Evolutionary conservation across 495 filamentous ascomycete genomes (phyloP).

Genomic region (Venustampulla echinocandica): DNA sequence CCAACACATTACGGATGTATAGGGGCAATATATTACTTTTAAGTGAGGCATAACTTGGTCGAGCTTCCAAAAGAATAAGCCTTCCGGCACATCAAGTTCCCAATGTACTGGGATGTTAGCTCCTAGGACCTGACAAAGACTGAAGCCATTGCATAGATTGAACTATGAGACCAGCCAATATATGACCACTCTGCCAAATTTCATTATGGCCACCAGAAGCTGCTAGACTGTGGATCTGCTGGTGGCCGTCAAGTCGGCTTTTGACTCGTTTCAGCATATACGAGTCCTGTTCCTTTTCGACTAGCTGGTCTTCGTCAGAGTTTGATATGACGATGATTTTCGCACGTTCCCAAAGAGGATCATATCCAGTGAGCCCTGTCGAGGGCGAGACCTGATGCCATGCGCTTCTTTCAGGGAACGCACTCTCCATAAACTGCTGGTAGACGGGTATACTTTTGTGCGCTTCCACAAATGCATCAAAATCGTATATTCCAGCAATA

Average conservation of each 20-base stretch:
- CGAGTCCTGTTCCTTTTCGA: constrained; percentile 16
- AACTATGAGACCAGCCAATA: constrained; percentile 13
- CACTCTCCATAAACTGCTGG: constrained; percentile 12
- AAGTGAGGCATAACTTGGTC: too few species aligned
- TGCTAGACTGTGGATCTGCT: constrained; percentile 8
- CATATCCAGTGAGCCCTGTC: not conserved
- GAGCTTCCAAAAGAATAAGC: too few species aligned
- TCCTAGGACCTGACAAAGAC: not conserved
- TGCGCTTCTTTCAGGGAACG: constrained; percentile 12
- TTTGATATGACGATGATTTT: constrained; percentile 16
- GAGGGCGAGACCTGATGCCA: constrained; percentile 17
- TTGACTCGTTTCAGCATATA: constrained; percentile 13
- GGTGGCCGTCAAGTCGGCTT: not conserved
- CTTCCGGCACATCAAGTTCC: too few species aligned
- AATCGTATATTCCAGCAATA: constrained; percentile 18
- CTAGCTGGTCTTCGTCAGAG: constrained; percentile 17
- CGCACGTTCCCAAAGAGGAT: constrained; percentile 12
- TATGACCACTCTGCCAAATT: constrained; percentile 15
- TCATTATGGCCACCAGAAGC: constrained; percentile 16
- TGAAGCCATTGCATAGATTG: constrained; percentile 13
- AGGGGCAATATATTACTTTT: too few species aligned
- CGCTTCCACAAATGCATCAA: constrained; percentile 11
- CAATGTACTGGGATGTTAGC: too few species aligned
- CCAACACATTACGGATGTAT: too few species aligned
- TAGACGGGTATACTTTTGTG: constrained; percentile 16